Evolutionary conservation across 2,329 filamentous ascomycete genomes (phyloP), one percentile per base, ranked within the genome.

Genomic region (Monosporascus sp.): DNA sequence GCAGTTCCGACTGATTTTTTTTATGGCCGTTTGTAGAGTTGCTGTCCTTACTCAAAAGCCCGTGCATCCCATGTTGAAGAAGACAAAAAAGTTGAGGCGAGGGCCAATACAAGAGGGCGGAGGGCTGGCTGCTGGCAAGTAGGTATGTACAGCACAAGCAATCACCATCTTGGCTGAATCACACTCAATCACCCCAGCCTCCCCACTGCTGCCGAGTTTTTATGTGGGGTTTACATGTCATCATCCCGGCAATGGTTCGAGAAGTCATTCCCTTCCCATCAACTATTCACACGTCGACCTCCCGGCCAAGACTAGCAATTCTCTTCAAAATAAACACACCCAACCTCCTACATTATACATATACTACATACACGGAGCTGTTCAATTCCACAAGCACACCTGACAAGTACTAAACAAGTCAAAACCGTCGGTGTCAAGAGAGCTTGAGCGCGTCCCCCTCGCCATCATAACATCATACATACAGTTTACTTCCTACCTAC

Each of bases 301-400:
- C 40, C 40, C 40, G 40, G 24, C 11, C 22, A 43, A 20, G 38
- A 17, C 19, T 43, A 43, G 19, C 40, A 16, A 9, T 43, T 43
- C 40, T 43, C 8, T 20, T 43, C 40, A 43, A 43, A 43, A 43
- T 43, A 43, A 55, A 55, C 51, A 40, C n/a, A 46, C 51, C 45
- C 46, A 35, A 46, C 52, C 24, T 37, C 14, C 46, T 50, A 49
- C 51, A 48, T 46, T 45, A 52, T 45, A 45, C 35, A 22, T 44
- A 37, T 52, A 46, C 26, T 20, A 14, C 40, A 20, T 35, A 35
- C 11, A 35, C 31, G 31, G 31, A 35, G 31, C 31, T 14, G 31
- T 14, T 35, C 31, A 35, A 35, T 35, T 35, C 40, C 22, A 20
- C 40, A 19, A 11, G 17, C 40, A 20, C 22, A 16, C 7, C 40